These are phyloP conservation scores for Ophiostoma angusticollis DNA, from an alignment of 2,329 filamentous ascomycete species.

Conservation along the genomic window DNA sequence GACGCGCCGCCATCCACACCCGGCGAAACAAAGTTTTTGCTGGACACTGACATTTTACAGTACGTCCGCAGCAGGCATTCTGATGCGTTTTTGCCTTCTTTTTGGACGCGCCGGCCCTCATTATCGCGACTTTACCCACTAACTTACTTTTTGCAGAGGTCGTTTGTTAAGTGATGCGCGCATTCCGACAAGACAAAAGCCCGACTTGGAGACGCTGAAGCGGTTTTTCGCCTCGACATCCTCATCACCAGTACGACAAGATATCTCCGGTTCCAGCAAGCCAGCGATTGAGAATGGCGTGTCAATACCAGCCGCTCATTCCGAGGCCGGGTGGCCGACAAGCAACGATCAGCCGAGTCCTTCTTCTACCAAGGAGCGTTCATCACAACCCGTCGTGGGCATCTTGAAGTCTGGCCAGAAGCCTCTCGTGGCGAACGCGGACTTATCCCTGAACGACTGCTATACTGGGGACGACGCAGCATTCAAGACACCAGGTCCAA, in stretches of 20 bases:
- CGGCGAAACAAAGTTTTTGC: conserved; percentile 43
- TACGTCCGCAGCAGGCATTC: conserved; percentile 28
- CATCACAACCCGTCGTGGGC: background rate
- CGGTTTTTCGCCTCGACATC: conserved; percentile 22
- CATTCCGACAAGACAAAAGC: conserved; percentile 36
- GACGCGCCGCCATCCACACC: conserved; percentile 41
- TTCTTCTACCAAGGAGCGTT: background rate
- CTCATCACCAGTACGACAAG: conserved; percentile 14
- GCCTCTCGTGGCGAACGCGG: background rate
- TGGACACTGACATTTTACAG: conserved; percentile 46
- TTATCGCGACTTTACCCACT: conserved; percentile 6
- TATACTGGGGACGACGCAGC: too few relatives aligned
- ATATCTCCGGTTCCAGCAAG: conserved; percentile 3
- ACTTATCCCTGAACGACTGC: background rate
- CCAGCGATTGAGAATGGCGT: conserved; percentile 1
- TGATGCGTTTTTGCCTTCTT: conserved; percentile 9
- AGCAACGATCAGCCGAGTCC: background rate
- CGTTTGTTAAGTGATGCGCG: conserved; percentile 38
- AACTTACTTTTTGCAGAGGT: conserved; percentile 25
- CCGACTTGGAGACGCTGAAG: conserved; percentile 31
- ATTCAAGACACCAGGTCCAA: too few relatives aligned
- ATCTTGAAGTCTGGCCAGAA: background rate
- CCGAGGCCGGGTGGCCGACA: background rate
- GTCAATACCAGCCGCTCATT: too few relatives aligned
- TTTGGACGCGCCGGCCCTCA: background rate